Evolutionary conservation across 2,329 filamentous ascomycete species (phyloP).

Genomic region (Lasiodiplodia hormozganensis): DNA sequence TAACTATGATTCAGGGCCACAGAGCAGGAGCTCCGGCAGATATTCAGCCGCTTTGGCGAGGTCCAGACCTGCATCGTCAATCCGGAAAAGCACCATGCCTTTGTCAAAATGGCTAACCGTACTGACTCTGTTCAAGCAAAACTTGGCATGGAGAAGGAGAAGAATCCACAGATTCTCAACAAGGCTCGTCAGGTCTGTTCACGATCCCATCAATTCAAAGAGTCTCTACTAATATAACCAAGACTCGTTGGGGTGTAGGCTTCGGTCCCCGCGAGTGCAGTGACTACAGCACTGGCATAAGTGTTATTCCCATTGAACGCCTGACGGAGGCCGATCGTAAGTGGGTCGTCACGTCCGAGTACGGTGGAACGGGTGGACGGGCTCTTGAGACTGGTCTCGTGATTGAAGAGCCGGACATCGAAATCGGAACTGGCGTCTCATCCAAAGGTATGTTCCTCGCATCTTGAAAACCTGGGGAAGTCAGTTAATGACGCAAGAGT

Average conservation of each 20-base stretch:
- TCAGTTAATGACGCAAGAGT: background rate
- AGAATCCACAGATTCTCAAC: conserved; percentile 74
- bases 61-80: conserved; percentile 99
- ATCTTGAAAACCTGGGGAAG: conserved; percentile 38
- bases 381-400: conserved; percentile 82
- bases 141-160: conserved; percentile 82
- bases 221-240: conserved; percentile 27
- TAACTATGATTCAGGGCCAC: conserved; percentile 52
- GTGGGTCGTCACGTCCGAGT: conserved; percentile 95
- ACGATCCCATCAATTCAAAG: background rate
- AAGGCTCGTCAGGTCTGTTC: conserved; percentile 54
- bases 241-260: conserved; percentile 97
- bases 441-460: conserved; percentile 66
- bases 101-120: conserved; percentile 97
- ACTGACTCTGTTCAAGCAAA: conserved; percentile 84
- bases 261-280: conserved; percentile 97
- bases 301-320: conserved; percentile 88
- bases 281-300: conserved; percentile 91
- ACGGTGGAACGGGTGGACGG: conserved; percentile 86
- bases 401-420: conserved; percentile 97
- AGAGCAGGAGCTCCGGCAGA: conserved; percentile 79
- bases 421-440: conserved; percentile 96
- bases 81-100: conserved; percentile 96
- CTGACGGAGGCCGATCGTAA: conserved; percentile 96
- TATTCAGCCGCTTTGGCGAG: conserved; percentile 82